Evolutionary conservation across 139 green algal species (phyloP), one percentile per base, ranked within the genome.

Genomic region (Picochlorum sp.): DNA sequence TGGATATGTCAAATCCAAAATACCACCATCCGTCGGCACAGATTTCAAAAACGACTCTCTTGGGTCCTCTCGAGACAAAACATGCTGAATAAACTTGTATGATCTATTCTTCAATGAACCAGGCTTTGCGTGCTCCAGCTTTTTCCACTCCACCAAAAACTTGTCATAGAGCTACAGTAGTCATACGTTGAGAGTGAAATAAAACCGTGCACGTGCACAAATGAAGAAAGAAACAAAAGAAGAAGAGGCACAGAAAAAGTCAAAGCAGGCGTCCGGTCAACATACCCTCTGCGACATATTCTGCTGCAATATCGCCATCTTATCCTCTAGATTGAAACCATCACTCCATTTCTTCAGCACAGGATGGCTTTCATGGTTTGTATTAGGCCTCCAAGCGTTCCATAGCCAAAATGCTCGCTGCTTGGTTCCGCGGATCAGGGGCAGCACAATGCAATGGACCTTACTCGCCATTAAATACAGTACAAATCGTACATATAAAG

Each of bases 21-120:
- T 23, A 2, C 54, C 51, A 0, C 69, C 52, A 6, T 67, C 41
- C 3, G 49, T 37, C 3, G 81, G 76, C 16, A 88, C 18, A 8
- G 49, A 67, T 54, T 87, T 87, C 26, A 88, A 49, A 20, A 87
- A 87, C 3, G 66, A 77, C 57, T 88, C 81, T 2, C 26, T 24
- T 0, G 80, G 81, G 49, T 88, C 79, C 37, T 85, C 81, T 5
- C 67, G 26, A 0, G 76, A 66, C 44, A 88, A 56, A 49, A 83
- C 77, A 16, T 66, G 72, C 55, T 77, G 74, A 13, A 70, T 80
- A 26, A 20, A 54, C 15, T 41, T 73, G 69, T 66, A 82, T 0
- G 64, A 49, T 4, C 61, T 49, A 62, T 79, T 72, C 49, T 69
- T 69, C 38, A 83, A 31, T 13, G 45, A 66, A 21, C 77, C 77